Conservation (phyloP, 2,329 filamentous ascomycete genomes). For the Escovopsis weberi region DNA sequence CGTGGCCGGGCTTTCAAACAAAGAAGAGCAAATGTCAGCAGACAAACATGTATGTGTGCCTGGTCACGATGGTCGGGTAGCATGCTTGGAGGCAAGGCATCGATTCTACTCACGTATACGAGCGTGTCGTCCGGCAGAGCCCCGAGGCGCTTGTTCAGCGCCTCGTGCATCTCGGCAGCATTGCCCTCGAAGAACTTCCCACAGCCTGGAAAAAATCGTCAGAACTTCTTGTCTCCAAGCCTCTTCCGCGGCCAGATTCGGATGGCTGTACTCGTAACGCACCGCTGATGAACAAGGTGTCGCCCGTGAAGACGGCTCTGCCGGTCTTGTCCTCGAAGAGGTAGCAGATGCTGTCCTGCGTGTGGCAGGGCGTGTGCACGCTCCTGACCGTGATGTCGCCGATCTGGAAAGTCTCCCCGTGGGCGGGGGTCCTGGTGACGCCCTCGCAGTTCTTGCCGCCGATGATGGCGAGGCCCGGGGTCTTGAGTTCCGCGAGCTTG, state of each 20-base stretch:
- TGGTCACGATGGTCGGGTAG: too few relatives aligned
- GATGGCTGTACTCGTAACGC: conserved; percentile 6
- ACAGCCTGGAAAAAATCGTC: conserved; percentile 46
- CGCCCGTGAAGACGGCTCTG: conserved; percentile 82
- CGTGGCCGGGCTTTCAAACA: conserved; percentile 62
- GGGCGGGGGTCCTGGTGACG: conserved; percentile 61
- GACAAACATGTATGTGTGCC: too few relatives aligned
- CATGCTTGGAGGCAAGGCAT: too few relatives aligned
- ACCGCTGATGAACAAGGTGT: conserved; percentile 92
- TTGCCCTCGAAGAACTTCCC: conserved; percentile 93
- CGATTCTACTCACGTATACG: conserved; percentile 50
- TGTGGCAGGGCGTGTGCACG: conserved; percentile 94
- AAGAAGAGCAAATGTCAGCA: background rate
- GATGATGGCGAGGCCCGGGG: conserved; percentile 56
- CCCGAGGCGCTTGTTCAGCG: conserved; percentile 73
- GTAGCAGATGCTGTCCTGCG: conserved; percentile 96
- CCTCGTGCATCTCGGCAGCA: conserved; percentile 80
- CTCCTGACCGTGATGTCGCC: conserved; percentile 72
- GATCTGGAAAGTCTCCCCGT: conserved; percentile 68
- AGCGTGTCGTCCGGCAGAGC: conserved; percentile 77
- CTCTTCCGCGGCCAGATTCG: too few relatives aligned
- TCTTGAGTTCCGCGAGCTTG: conserved; percentile 31
- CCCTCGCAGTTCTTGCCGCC: conserved; percentile 75
- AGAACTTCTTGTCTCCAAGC: background rate
- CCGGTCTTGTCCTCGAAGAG: conserved; percentile 66